Evolutionary conservation across 176 grass and related monocot genomes (phyloP).

Genomic region (Rhynchospora pubera): DNA sequence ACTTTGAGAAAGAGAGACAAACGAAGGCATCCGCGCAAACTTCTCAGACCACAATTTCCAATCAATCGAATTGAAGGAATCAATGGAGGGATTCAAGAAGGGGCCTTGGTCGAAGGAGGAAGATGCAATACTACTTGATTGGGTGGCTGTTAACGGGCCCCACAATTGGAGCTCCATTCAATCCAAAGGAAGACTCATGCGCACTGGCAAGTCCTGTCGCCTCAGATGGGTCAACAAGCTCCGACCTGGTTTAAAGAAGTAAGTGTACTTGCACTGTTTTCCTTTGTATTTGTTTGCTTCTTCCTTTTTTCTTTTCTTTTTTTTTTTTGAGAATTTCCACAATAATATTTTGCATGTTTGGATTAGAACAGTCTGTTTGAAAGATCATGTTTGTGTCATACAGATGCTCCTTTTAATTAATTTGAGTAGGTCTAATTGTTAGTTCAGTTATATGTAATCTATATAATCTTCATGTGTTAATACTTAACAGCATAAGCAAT

Average conservation of each 20-base stretch:
- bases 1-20: neutral
- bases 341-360: neutral
- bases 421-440: neutral
- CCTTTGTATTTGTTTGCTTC: too few species aligned
- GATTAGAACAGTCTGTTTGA: neutral
- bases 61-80: neutral
- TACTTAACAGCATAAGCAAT: neutral
- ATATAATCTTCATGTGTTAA: neutral
- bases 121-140: conserved; percentile 42
- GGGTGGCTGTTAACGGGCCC: conserved; percentile 31
- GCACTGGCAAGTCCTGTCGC: conserved; percentile 50
- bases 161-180: conserved; percentile 48
- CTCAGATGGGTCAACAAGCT: conserved; percentile 62
- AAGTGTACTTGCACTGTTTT: neutral
- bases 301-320: neutral
- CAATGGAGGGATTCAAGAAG: conserved; percentile 39
- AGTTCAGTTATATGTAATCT: neutral
- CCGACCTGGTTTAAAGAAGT: conserved; percentile 41
- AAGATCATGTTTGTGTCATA: neutral
- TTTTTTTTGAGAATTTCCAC: neutral
- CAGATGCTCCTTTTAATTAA: neutral
- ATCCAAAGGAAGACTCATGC: conserved; percentile 32
- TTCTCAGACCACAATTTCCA: neutral
- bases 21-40: neutral
- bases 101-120: conserved; percentile 48